Base-by-base conservation (phyloP, 352 stramenopile species). In the Phytophthora colocasiae region DNA sequence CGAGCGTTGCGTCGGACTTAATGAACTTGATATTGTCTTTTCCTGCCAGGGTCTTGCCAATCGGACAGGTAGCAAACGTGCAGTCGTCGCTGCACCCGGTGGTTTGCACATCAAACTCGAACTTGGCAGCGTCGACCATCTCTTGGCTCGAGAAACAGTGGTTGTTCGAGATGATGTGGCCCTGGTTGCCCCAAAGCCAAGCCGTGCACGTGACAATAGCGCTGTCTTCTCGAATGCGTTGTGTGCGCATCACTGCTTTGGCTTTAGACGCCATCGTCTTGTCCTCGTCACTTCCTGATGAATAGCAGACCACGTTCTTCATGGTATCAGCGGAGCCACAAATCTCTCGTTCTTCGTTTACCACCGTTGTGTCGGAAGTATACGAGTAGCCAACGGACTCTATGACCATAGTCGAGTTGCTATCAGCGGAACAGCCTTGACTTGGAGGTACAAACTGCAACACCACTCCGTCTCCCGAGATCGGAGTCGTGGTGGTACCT, bases 81-180 rank as follows among this genome's bases (percentile, higher is more conserved):
- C 77, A 85, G 41, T 73, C 69, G 39, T 80, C 83, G 22, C 22
- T 73, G 31, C 84, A 92, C 14, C 71, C 55, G 17, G 67, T 31
- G 22, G 77, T 73, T 66, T 93, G 73, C 15, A 85, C 82, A 17
- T 81, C 85, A 32, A 91, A 90, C 66, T 91, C 82, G 48, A 68
- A 80, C 32, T 67, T 71, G 22, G 75, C 57, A 5, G 72, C 73
- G 47, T 79, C 72, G 32, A 83, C 75, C 75, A 83, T 83, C 31
- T 67, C 55, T 40, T 75, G 62, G 14, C 55, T 71, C 8, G 61
- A 75, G 50, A 91, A 83, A 48, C 66, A 75, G 67, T 87, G 81
- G 53, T 87, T 83, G 73, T 91, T 91, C 49, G 82, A 89, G 47
- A 91, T 75, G 22, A 91, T 60, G 56, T 91, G 82, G 41, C 82